Percentiles rank a stretch among this genome's conserved stretches.
These are phyloP conservation scores for Pholiota adiposa DNA, from an alignment of 1,284 basidiomycete species.

Conservation along the genomic window DNA sequence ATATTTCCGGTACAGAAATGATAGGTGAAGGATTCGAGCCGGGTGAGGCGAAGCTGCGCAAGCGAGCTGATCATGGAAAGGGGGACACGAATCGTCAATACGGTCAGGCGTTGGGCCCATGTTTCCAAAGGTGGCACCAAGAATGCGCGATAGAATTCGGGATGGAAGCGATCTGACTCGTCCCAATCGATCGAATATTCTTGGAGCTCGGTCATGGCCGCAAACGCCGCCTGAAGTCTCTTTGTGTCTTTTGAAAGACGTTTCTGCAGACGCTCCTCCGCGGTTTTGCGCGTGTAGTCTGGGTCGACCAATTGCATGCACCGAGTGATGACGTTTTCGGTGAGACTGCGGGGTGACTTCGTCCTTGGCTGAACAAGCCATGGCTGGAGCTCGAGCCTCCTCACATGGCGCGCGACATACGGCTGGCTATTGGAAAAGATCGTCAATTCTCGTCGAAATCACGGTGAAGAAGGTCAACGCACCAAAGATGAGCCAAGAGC, in stretches of 20 bases:
- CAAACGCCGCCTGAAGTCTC: conserved; percentile 34
- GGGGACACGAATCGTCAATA: conserved; percentile 42
- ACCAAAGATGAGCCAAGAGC: conserved; percentile 36
- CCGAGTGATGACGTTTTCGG: conserved; percentile 30
- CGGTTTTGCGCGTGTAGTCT: conserved; percentile 31
- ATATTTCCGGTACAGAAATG: conserved; percentile 37
- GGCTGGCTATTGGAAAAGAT: conserved; percentile 9
- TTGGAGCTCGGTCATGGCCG: conserved; percentile 33
- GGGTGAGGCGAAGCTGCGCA: conserved; percentile 34
- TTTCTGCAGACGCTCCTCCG: conserved; percentile 32
- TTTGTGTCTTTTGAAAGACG: conserved; percentile 38
- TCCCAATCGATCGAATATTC: conserved; percentile 43
- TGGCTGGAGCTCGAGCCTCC: conserved; percentile 37
- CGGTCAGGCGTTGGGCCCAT: conserved; percentile 35
- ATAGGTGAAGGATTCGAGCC: conserved; percentile 37
- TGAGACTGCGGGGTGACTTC: conserved; percentile 30
- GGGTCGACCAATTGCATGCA: conserved; percentile 33
- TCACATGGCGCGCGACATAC: conserved; percentile 31
- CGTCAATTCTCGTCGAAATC: neutral
- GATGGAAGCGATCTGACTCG: conserved; percentile 33
- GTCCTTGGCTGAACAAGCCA: conserved; percentile 40
- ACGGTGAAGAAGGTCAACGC: conserved; percentile 12
- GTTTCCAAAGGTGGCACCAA: conserved; percentile 34
- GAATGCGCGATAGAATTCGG: conserved; percentile 39
- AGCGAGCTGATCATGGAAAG: conserved; percentile 36